Base-by-base conservation (phyloP, 225 moss, liverwort and hornwort genomes). In the Polytrichum commune region DNA sequence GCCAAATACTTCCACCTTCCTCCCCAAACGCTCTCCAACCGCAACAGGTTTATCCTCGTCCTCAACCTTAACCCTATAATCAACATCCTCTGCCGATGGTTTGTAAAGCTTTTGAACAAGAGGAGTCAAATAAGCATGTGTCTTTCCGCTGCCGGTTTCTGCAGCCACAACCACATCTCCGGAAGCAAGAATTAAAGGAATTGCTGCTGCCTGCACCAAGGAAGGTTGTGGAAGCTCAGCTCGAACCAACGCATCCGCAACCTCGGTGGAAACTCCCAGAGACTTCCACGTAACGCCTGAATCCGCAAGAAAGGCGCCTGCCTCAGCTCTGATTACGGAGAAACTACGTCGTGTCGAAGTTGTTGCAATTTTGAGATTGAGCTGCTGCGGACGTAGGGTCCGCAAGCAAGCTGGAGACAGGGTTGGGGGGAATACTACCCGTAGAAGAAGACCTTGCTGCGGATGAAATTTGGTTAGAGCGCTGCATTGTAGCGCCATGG, bases 101-200 rank as follows among this genome's bases (percentile, higher is more conserved):
- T 72, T 83, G 55, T 79, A 62, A 24, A 91, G 63, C 68, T 81
- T 83, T 68, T 98, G 89, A 73, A 95, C 86, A 46, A 98, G 75
- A 32, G 95, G 95, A 66, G 86, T 91, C 30, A 98, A 69, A 74
- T 98, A 98, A 53, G 93, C 81, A 64, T 98, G 91, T 10, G 98
- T 98, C 74, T 98, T 95, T 25, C 98, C 98, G 54, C 95, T 98
- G 5, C 97, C 97, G 27, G 97, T 98, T 84, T 98, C 95, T 19
- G 97, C 97, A 58, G 94, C 97, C 73, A 98, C 80, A 56, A 98
- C 87, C 35, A 95, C 95, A 64, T 98, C 98, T 55, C 73, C 78
- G 35, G 90, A 62, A 16, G 78, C 77, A 33, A 90, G 80, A 66
- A 95, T 90, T 62, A 63, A 74, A 20, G 95, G 98, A 71, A 98